These are phyloP conservation scores for Lichtheimia ornata DNA, from an alignment of 371 early-diverging fungal genomes.

Conservation along the genomic window DNA sequence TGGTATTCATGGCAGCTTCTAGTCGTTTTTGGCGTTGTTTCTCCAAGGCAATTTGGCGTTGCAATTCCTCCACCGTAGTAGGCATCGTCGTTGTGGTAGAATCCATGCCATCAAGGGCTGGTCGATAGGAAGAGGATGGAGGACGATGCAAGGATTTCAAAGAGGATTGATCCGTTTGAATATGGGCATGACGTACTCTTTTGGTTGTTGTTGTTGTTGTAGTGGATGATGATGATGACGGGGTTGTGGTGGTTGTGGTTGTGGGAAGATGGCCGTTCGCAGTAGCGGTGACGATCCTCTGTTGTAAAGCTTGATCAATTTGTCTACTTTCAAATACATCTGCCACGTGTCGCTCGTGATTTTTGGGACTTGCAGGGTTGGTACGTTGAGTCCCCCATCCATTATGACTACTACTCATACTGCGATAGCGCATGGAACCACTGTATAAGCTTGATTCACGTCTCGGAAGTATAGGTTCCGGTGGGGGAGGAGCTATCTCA, in stretches of 20 bases:
- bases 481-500: conserved; percentile 18
- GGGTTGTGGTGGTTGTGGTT: not conserved
- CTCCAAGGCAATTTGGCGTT: conserved; percentile 50
- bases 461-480: conserved; percentile 21
- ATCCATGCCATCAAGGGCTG: not conserved
- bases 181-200: not conserved
- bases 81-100: not conserved
- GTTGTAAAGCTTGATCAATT: not conserved
- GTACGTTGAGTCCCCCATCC: not conserved
- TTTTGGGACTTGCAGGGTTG: not conserved
- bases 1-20: conserved; percentile 47
- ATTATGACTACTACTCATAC: not conserved
- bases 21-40: conserved; percentile 37
- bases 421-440: conserved; percentile 23
- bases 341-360: not conserved
- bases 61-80: conserved; percentile 14
- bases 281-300: not conserved
- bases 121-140: not conserved
- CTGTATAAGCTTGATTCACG: conserved; percentile 43
- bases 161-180: not conserved
- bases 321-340: not conserved
- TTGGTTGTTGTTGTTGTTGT: not conserved
- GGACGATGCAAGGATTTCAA: not conserved
- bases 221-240: not conserved
- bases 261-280: not conserved